Evolutionary conservation across 192 early-diverging fungal genomes (phyloP).

Genomic region (Dissophora globulifera): DNA sequence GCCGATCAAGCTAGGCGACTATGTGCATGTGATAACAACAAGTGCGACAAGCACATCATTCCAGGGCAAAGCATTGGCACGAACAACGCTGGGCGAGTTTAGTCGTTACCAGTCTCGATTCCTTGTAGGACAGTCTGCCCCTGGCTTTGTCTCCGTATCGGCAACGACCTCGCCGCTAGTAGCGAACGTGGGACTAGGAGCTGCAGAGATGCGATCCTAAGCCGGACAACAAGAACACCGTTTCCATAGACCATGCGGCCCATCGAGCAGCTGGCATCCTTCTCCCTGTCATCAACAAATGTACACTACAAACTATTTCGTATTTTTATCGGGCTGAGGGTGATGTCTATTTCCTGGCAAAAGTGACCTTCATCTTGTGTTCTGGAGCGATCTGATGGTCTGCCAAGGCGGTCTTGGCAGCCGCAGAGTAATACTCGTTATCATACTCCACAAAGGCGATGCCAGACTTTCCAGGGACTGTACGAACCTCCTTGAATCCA

Average conservation of each 20-base stretch:
- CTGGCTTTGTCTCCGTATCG: neutral
- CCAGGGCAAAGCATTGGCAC: conserved; percentile 54
- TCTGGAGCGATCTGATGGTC: conserved; percentile 71
- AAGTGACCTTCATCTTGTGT: conserved; percentile 84
- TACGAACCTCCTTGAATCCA: conserved; percentile 96
- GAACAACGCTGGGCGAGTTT: conserved; percentile 39
- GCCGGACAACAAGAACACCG: no score
- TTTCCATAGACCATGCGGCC: no score
- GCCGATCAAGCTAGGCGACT: conserved; percentile 45
- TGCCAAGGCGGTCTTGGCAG: conserved; percentile 79
- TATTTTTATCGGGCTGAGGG: neutral
- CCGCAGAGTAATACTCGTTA: conserved; percentile 81
- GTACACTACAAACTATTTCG: neutral
- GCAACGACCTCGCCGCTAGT: neutral
- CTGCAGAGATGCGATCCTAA: conserved; percentile 4
- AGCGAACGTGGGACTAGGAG: neutral
- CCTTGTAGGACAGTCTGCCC: neutral
- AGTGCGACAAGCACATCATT: conserved; percentile 47
- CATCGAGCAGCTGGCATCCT: no score
- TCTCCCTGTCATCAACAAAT: no score
- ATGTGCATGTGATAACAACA: conserved; percentile 51
- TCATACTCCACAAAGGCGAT: conserved; percentile 98
- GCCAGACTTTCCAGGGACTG: conserved; percentile 89
- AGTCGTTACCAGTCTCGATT: conserved; percentile 25
- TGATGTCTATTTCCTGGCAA: conserved; percentile 74